These are phyloP conservation scores for Globisporangium paddicum DNA, from an alignment of 352 stramenopile genomes.

Conservation along the genomic window DNA sequence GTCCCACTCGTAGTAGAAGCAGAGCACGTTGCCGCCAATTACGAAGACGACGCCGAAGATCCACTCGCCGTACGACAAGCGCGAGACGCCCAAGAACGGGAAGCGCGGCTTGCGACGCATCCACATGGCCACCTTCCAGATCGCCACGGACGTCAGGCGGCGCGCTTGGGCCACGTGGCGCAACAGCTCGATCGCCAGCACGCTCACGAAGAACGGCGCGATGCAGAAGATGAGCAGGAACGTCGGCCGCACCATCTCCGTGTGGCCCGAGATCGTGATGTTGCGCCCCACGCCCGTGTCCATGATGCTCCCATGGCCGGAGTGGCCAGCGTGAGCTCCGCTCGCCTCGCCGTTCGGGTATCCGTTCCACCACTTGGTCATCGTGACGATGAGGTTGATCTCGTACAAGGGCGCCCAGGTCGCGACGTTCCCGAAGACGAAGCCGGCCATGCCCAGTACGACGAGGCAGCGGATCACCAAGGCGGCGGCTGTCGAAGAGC, in stretches of 20 bases:
- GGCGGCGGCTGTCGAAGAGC: slow-evolving; percentile 6
- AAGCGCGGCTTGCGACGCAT: slow-evolving; percentile 48
- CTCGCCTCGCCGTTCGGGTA: slow-evolving; percentile 27
- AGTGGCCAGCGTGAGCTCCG: slow-evolving; percentile 11
- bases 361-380: slow-evolving; percentile 57
- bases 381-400: slow-evolving; percentile 42
- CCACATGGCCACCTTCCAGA: slow-evolving; percentile 37
- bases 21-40: slow-evolving; percentile 51
- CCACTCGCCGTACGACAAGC: slow-evolving; percentile 50
- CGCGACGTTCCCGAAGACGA: slow-evolving; percentile 62
- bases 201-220: slow-evolving; percentile 45
- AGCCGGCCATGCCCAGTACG: slow-evolving; percentile 28
- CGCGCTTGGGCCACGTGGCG: slow-evolving; percentile 37
- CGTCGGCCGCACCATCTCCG: slow-evolving; percentile 60
- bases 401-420: slow-evolving; percentile 52
- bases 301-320: slow-evolving; percentile 35
- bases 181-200: slow-evolving; percentile 49
- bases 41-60: slow-evolving; percentile 50
- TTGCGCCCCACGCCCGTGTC: slow-evolving; percentile 47
- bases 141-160: slow-evolving; percentile 23
- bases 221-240: slow-evolving; percentile 70
- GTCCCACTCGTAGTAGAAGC: slow-evolving; percentile 59
- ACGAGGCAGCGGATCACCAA: slow-evolving; percentile 31
- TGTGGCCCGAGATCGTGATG: slow-evolving; percentile 51
- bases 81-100: slow-evolving; percentile 34